Evolutionary conservation across 2,329 filamentous ascomycete genomes (phyloP).

Genomic region (Arthroderma uncinatum): DNA sequence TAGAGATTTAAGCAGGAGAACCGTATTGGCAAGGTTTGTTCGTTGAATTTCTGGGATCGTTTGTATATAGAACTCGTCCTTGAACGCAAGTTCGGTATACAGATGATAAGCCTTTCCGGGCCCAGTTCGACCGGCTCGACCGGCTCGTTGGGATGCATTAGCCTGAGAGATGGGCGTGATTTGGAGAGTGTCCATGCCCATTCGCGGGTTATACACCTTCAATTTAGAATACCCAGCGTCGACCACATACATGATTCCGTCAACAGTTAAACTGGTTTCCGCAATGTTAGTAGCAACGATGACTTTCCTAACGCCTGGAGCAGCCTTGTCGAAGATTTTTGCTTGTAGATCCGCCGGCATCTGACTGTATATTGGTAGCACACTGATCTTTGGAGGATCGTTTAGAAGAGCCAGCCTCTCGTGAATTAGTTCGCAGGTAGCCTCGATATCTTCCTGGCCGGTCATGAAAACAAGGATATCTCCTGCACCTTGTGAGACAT

Average conservation of each 20-base stretch:
- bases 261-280: constrained; percentile 93
- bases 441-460: constrained; percentile 95
- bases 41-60: constrained; percentile 97
- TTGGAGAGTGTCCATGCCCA: constrained; percentile 98
- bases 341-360: constrained; percentile 97
- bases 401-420: constrained; percentile 81
- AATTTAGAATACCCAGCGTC: constrained; percentile 93
- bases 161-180: constrained; percentile 97
- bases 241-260: constrained; percentile 98
- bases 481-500: constrained; percentile 83
- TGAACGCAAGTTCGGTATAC: constrained; percentile 88
- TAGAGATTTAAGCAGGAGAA: constrained; percentile 84
- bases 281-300: constrained; percentile 98
- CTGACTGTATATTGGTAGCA: constrained; percentile 96
- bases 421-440: constrained; percentile 83
- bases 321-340: constrained; percentile 89
- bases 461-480: constrained; percentile 99
- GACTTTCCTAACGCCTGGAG: constrained; percentile 85
- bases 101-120: constrained; percentile 91
- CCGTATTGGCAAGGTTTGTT: constrained; percentile 90
- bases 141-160: constrained; percentile 85
- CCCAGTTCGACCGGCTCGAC: constrained; percentile 84
- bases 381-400: constrained; percentile 86
- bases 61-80: constrained; percentile 91
- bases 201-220: constrained; percentile 96